These are phyloP conservation scores for Jatropha podagrica DNA, from an alignment of 441 rosid genomes.

Conservation along the genomic window DNA sequence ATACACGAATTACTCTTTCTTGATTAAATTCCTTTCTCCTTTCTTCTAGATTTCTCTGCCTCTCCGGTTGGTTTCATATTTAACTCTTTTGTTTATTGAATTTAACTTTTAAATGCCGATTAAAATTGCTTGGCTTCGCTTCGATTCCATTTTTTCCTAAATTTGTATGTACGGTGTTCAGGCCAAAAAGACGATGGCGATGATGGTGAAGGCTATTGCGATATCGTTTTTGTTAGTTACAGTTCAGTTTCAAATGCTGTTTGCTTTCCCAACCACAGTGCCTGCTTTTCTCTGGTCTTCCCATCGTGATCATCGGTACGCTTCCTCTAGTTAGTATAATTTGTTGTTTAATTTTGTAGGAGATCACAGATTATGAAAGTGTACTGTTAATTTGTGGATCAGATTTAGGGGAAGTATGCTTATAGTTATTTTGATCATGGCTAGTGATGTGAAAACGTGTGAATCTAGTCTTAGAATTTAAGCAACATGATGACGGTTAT, in stretches of 20 bases:
- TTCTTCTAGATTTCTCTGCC: background rate
- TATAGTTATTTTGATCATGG: too few relatives aligned
- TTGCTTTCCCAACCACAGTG: conserved; percentile 45
- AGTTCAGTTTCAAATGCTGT: conserved; percentile 36
- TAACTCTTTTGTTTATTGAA: background rate
- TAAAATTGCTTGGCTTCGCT: background rate
- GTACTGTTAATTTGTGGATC: too few relatives aligned
- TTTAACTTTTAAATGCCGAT: background rate
- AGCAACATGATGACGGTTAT: too few relatives aligned
- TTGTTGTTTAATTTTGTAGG: background rate
- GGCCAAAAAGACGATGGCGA: conserved; percentile 8
- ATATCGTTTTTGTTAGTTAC: conserved; percentile 30
- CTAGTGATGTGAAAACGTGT: too few relatives aligned
- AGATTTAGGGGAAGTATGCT: too few relatives aligned
- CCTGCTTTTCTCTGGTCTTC: conserved; percentile 90
- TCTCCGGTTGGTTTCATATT: background rate
- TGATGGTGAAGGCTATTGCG: conserved; percentile 29
- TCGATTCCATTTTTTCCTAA: background rate
- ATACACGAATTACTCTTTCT: too few relatives aligned
- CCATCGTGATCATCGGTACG: conserved; percentile 43
- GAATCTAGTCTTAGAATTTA: too few relatives aligned
- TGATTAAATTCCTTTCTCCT: background rate
- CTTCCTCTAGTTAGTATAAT: background rate
- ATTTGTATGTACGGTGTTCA: background rate
- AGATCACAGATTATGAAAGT: too few relatives aligned